Conservation (phyloP, 805 yeast species). For the Limtongozyma cylindracea region DNA sequence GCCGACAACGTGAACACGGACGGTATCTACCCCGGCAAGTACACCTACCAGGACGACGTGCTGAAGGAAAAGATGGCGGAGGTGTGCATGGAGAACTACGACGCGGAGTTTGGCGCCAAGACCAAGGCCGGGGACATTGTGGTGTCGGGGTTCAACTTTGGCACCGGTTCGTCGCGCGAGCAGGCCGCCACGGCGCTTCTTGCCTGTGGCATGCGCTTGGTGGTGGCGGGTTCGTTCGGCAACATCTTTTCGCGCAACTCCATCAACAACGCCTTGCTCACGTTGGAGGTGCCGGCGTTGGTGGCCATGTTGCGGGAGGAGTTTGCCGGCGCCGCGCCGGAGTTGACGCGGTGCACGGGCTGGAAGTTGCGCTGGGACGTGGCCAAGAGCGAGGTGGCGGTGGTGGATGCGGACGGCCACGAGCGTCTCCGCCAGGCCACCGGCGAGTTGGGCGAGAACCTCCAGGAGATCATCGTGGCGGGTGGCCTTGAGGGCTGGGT, state of each 20-base stretch:
- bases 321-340: conserved; percentile 23
- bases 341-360: conserved; percentile 85
- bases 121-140: conserved; percentile 76
- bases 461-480: conserved; percentile 89
- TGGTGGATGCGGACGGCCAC: conserved; percentile 35
- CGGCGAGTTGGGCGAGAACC: conserved; percentile 84
- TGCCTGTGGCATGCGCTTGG: conserved; percentile 80
- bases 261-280: conserved; percentile 84
- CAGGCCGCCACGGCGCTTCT: conserved; percentile 98
- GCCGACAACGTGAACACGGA: conserved; percentile 96
- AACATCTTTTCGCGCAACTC: conserved; percentile 91
- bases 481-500: conserved; percentile 99
- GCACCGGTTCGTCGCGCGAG: conserved; percentile 96
- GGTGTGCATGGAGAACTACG: conserved; percentile 98
- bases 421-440: conserved; percentile 64
- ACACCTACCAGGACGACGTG: conserved; percentile 95
- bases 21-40: conserved; percentile 97
- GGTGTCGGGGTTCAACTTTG: conserved; percentile 84
- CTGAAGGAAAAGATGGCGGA: conserved; percentile 91
- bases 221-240: conserved; percentile 93
- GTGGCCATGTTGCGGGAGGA: conserved; percentile 51
- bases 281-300: conserved; percentile 80
- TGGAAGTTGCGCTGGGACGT: conserved; percentile 90
- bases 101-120: conserved; percentile 61
- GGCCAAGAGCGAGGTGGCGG: conserved; percentile 55